Evolutionary conservation across 1,139 yeast genomes (phyloP).

Genomic region (Sugiyamaella neomexicana): DNA sequence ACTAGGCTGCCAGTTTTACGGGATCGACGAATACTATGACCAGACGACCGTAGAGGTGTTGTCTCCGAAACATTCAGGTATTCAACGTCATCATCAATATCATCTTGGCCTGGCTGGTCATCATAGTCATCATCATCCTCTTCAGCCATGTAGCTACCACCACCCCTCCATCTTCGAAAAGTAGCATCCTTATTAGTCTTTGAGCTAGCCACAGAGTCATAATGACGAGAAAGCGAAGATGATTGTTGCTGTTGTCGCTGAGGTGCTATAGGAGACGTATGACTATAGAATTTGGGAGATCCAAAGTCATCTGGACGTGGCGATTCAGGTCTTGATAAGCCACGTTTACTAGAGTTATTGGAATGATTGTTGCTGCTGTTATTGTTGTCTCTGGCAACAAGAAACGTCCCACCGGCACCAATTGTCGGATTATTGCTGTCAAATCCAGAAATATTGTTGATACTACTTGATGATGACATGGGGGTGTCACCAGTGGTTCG

Average conservation of each 20-base stretch:
- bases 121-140: constrained; percentile 34
- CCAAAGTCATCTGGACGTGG: constrained; percentile 14
- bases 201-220: constrained; percentile 37
- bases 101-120: constrained; percentile 29
- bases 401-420: constrained; percentile 4
- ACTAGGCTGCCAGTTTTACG: constrained; percentile 30
- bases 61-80: constrained; percentile 36
- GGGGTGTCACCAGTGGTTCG: constrained; percentile 13
- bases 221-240: constrained; percentile 6
- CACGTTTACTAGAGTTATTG: constrained; percentile 1
- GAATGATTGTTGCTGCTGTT: background rate
- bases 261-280: background rate
- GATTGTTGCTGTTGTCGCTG: background rate
- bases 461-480: constrained; percentile 14
- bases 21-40: constrained; percentile 27
- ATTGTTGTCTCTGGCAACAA: constrained; percentile 1
- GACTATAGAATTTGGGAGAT: constrained; percentile 2
- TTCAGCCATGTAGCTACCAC: constrained; percentile 22
- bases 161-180: constrained; percentile 33
- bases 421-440: background rate
- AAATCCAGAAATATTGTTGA: background rate
- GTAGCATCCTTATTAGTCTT: constrained; percentile 37
- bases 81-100: constrained; percentile 37
- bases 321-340: constrained; percentile 1
- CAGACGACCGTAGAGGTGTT: constrained; percentile 35